These are phyloP conservation scores for Phaeotremella skinneri DNA, from an alignment of 768 basidiomycete species.

Conservation along the genomic window DNA sequence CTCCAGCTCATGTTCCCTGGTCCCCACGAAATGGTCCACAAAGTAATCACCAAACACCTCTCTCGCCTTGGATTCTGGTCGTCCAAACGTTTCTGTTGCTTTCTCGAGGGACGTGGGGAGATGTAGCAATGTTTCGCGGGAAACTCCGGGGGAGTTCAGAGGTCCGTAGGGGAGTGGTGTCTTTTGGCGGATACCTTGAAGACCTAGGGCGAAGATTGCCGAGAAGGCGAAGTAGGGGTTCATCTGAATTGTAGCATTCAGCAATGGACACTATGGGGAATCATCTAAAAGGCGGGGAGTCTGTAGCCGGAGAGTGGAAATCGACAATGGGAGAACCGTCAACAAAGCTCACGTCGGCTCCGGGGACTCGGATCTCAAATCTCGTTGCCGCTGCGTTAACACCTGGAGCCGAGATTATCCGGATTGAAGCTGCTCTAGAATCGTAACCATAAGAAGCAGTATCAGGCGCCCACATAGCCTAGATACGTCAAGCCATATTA, in stretches of 20 bases:
- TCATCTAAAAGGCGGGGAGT: too few relatives aligned
- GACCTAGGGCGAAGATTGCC: constrained; percentile 80
- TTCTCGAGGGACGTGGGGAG: constrained; percentile 74
- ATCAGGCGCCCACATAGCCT: constrained; percentile 87
- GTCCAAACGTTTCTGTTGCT: constrained; percentile 79
- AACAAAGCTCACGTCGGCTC: constrained; percentile 85
- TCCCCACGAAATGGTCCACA: constrained; percentile 92
- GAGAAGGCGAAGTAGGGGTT: constrained; percentile 86
- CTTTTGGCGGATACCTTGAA: constrained; percentile 81
- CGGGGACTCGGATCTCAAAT: constrained; percentile 89
- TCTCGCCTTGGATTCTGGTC: constrained; percentile 71
- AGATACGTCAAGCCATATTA: neutral
- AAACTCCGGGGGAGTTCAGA: constrained; percentile 53
- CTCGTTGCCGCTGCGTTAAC: constrained; percentile 77
- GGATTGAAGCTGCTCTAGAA: constrained; percentile 84
- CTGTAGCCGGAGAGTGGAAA: neutral
- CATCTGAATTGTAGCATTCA: constrained; percentile 48
- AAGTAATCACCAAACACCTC: constrained; percentile 85
- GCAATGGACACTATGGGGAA: too few relatives aligned
- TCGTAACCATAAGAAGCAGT: constrained; percentile 94
- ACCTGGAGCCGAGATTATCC: constrained; percentile 88
- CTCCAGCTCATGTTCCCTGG: constrained; percentile 85
- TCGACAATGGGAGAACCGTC: neutral
- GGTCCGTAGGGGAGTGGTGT: constrained; percentile 68
- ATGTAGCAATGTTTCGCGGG: constrained; percentile 63